phyloP scores from a whole-genome alignment of 2,329 filamentous ascomycete genomes.

The Claviceps digitariae region DNA sequence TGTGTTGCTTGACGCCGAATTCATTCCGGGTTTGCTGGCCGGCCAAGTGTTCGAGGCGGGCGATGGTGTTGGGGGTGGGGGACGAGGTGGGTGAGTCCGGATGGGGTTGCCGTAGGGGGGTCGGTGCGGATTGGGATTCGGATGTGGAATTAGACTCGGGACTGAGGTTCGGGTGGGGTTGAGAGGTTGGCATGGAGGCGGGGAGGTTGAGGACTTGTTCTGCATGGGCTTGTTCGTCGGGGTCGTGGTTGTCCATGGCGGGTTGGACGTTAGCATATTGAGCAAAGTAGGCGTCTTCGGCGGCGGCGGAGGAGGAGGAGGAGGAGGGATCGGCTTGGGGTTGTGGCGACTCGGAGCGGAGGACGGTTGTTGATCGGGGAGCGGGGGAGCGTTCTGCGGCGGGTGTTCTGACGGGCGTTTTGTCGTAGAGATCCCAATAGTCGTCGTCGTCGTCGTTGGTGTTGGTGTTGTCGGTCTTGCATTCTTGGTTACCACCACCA shows the following conservation, averaged over 20 bases:
- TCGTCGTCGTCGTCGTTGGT: conserved; percentile 33
- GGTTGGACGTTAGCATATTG: conserved; percentile 69
- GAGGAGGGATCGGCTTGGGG: not conserved
- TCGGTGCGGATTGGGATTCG: not conserved
- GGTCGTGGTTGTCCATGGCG: conserved; percentile 67
- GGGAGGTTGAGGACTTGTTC: conserved; percentile 20
- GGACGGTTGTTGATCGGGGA: conserved; percentile 24
- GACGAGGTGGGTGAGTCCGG: conserved; percentile 45
- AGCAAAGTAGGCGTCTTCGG: conserved; percentile 61
- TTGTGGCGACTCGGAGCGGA: not conserved
- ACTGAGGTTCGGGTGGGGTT: not conserved
- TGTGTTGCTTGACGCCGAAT: conserved; percentile 65
- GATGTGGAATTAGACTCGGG: not conserved
- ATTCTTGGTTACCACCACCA: not conserved
- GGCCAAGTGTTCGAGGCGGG: conserved; percentile 44
- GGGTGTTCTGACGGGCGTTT: conserved; percentile 53
- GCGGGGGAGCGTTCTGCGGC: conserved; percentile 49
- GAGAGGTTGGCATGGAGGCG: conserved; percentile 10
- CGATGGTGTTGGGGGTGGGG: conserved; percentile 43
- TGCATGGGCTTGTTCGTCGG: conserved; percentile 46
- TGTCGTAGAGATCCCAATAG: conserved; percentile 71
- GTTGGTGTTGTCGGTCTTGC: not conserved
- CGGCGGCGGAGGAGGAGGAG: conserved; percentile 18
- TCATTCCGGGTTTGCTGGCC: conserved; percentile 49
- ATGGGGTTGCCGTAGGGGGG: conserved; percentile 36